Evolutionary conservation across 148 eudicot genomes (phyloP), one percentile per base, ranked within the genome.

Genomic region (Spergularia marina): DNA sequence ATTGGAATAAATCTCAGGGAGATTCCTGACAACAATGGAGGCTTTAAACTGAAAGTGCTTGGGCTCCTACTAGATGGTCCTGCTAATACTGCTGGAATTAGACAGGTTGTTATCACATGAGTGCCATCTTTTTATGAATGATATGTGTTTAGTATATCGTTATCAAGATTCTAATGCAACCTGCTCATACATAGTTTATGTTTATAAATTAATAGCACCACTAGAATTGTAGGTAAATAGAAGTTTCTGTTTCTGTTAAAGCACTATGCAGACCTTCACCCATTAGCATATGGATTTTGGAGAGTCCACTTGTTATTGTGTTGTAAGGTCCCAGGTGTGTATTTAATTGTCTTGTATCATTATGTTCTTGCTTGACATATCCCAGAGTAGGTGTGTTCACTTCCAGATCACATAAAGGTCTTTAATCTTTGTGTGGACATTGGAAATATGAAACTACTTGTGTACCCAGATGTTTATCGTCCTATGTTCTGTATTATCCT

Each of bases 1-100:
- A 94, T 94, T 72, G 98, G 98, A 69, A 78, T 94, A 73, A 94
- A 94, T 85, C 81, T 94, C n/a, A 87, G 92, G 88, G 96, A 94
- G 85, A 73, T 94, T 70, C 92, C 94, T 34, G 87, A 89, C 77
- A 88, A 79, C 72, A 75, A 81, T 84, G 98, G 98, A 77, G 81
- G 74, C 61, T 76, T 83, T 56, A 94, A 90, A 83, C 74, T 94
- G 74, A 91, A 92, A 85, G 92, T 94, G 64, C 84, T 91, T 61
- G 98, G 97, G 72, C 95, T 94, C 63, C 79, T 94, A 70, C 74
- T 91, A 85, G 97, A 94, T 80, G 98, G 98, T 44, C 92, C 98
- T 76, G 98, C 97, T 63, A 87, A 92, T 44, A 77, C 82, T 76
- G 98, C 98, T 67, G 98, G 98, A 23, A 90, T 92, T 57, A 89